These are phyloP conservation scores for Serendipita sp. DNA, from an alignment of 768 basidiomycete genomes.

Conservation along the genomic window DNA sequence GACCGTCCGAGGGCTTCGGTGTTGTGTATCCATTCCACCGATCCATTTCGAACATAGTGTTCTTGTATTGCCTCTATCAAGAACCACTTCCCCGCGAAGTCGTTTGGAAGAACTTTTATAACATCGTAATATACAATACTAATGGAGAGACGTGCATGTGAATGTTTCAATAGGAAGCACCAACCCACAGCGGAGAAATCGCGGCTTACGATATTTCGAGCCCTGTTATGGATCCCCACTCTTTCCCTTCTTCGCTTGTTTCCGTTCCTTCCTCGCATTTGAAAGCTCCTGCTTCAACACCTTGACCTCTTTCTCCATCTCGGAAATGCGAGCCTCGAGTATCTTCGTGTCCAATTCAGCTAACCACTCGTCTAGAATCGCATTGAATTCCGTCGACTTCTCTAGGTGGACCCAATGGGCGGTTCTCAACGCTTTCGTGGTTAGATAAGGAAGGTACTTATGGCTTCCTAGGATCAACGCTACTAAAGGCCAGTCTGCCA, in stretches of 20 bases:
- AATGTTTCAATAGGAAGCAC: neutral
- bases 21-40: no score
- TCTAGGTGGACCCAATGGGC: constrained; percentile 60
- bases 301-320: neutral
- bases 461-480: constrained; percentile 17
- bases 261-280: neutral
- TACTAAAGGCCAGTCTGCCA: constrained; percentile 27
- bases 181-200: neutral
- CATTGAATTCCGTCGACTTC: constrained; percentile 35
- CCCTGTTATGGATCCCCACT: neutral
- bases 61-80: no score
- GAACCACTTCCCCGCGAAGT: no score
- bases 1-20: no score
- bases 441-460: constrained; percentile 21
- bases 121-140: neutral
- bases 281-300: neutral
- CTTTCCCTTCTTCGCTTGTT: neutral
- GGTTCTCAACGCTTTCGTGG: constrained; percentile 27
- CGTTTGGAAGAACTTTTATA: neutral
- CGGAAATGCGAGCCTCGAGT: neutral
- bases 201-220: neutral
- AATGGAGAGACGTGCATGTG: neutral
- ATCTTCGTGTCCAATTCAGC: constrained; percentile 7
- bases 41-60: no score
- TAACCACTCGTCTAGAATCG: constrained; percentile 37